Conservation (phyloP, 2,329 filamentous ascomycete species). For the Epichloe uncinata region DNA sequence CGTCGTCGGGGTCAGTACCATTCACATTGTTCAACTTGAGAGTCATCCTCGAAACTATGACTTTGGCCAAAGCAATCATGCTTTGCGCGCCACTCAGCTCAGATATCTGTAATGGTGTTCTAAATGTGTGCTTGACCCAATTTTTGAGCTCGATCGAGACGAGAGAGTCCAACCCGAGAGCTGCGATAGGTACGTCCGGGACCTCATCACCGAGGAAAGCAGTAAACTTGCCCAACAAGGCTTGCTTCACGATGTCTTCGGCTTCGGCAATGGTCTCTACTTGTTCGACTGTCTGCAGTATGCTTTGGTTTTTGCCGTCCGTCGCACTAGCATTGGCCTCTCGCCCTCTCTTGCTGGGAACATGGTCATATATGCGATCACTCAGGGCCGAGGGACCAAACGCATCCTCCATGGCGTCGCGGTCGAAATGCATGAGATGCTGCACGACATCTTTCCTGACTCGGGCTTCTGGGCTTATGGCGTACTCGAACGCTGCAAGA, state of each 20-base stretch:
- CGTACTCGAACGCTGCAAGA: slow-evolving; percentile 9
- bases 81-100: slow-evolving; percentile 16
- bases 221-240: background rate
- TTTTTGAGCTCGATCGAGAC: slow-evolving; percentile 37
- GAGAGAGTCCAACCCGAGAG: slow-evolving; percentile 29
- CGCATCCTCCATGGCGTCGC: background rate
- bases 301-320: too few relatives aligned
- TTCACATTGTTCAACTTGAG: too few relatives aligned
- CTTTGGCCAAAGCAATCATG: too few relatives aligned
- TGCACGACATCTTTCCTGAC: background rate
- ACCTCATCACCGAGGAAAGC: slow-evolving; percentile 5
- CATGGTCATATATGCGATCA: background rate
- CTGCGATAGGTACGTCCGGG: slow-evolving; percentile 10
- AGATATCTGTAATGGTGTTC: slow-evolving; percentile 34
- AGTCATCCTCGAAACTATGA: too few relatives aligned
- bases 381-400: background rate
- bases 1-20: too few relatives aligned
- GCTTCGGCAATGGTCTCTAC: too few relatives aligned
- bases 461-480: slow-evolving; percentile 8
- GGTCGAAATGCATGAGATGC: background rate
- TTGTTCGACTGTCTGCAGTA: too few relatives aligned
- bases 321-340: too few relatives aligned
- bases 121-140: slow-evolving; percentile 31
- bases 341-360: background rate
- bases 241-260: background rate